phyloP scores from a whole-genome alignment of 306 rosid genomes.

The Sicyos edulis region DNA sequence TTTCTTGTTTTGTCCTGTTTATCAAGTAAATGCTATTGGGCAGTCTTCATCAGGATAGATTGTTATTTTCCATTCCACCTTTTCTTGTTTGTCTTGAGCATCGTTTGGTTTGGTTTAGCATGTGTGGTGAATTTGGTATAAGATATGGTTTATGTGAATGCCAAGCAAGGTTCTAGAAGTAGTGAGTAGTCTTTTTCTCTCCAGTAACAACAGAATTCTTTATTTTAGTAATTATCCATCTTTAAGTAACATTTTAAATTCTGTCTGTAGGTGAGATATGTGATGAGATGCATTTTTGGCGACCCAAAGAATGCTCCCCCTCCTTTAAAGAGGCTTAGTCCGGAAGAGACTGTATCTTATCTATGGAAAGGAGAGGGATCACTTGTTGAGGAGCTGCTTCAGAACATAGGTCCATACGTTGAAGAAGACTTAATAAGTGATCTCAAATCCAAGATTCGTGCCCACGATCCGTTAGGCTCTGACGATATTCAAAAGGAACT shows the following conservation, averaged over 20 bases:
- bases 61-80: neutral
- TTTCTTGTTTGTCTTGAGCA: neutral
- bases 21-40: too few species aligned
- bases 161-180: too few species aligned
- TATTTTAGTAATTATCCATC: too few species aligned
- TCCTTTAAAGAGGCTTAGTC: slow-evolving; percentile 84
- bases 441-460: slow-evolving; percentile 55
- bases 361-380: slow-evolving; percentile 97
- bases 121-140: too few species aligned
- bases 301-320: slow-evolving; percentile 93
- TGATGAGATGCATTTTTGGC: slow-evolving; percentile 81
- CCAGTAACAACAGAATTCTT: too few species aligned
- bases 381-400: slow-evolving; percentile 83
- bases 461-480: slow-evolving; percentile 61
- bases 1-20: neutral
- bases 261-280: slow-evolving; percentile 71
- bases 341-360: slow-evolving; percentile 61
- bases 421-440: slow-evolving; percentile 58
- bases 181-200: too few species aligned
- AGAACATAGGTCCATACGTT: slow-evolving; percentile 59
- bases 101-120: neutral
- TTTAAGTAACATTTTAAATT: neutral
- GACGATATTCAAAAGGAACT: slow-evolving; percentile 66
- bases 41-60: too few species aligned
- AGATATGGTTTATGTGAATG: too few species aligned